Conservation (phyloP, 2,329 filamentous ascomycete species). For the Epichloe typhina region DNA sequence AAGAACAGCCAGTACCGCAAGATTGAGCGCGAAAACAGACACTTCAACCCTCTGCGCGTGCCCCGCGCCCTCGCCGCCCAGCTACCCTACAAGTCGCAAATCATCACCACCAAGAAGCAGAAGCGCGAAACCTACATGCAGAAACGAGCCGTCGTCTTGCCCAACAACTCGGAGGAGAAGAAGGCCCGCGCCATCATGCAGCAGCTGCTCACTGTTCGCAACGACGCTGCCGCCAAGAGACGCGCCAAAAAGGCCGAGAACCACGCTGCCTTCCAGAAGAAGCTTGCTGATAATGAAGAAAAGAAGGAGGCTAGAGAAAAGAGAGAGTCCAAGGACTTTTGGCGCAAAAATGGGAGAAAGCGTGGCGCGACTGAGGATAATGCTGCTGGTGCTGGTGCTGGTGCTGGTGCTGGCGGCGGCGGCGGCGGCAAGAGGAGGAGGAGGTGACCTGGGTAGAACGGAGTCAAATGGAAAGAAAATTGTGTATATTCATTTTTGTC, state of each 20-base stretch:
- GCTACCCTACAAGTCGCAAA: slow-evolving; percentile 87
- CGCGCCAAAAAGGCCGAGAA: slow-evolving; percentile 83
- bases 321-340: slow-evolving; percentile 84
- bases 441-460: slow-evolving; percentile 9
- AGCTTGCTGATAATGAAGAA: slow-evolving; percentile 69
- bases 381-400: slow-evolving; percentile 12
- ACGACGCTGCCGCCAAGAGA: slow-evolving; percentile 80
- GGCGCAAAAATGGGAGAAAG: slow-evolving; percentile 77
- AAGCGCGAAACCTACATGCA: slow-evolving; percentile 78
- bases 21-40: slow-evolving; percentile 51
- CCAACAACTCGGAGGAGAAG: slow-evolving; percentile 74
- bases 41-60: slow-evolving; percentile 71
- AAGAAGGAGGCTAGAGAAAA: slow-evolving; percentile 80
- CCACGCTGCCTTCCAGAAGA: slow-evolving; percentile 65
- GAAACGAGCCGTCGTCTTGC: slow-evolving; percentile 81
- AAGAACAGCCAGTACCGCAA: slow-evolving; percentile 76
- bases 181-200: slow-evolving; percentile 80
- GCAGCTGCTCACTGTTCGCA: slow-evolving; percentile 79
- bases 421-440: slow-evolving; percentile 23
- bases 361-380: slow-evolving; percentile 31
- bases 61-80: slow-evolving; percentile 68
- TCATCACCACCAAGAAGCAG: slow-evolving; percentile 67
- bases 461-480: no score
- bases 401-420: slow-evolving; percentile 12
- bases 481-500: not conserved